These are phyloP conservation scores for Dothistroma septosporum DNA, from an alignment of 2,329 filamentous ascomycete genomes.

Conservation along the genomic window DNA sequence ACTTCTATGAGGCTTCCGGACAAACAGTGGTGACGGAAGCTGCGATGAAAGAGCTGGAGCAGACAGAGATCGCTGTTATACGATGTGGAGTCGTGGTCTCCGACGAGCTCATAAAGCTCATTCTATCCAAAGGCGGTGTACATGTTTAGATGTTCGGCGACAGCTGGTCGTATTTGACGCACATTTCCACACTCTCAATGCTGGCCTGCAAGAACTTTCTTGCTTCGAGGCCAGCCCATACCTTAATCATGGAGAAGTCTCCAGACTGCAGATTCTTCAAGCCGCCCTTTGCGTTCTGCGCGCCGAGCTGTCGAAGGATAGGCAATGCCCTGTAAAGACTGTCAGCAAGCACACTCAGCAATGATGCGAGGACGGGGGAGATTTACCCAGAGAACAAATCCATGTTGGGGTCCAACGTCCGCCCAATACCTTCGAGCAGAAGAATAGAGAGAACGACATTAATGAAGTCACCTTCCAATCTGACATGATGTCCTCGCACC, in stretches of 20 bases:
- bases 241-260: slow-evolving; percentile 67
- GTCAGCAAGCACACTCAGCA: slow-evolving; percentile 14
- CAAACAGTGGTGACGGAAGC: background rate
- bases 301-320: slow-evolving; percentile 81
- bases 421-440: slow-evolving; percentile 87
- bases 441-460: slow-evolving; percentile 96
- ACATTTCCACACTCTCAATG: slow-evolving; percentile 81
- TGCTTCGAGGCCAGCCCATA: slow-evolving; percentile 89
- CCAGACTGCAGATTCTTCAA: slow-evolving; percentile 44
- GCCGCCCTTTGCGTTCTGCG: slow-evolving; percentile 60
- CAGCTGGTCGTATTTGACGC: slow-evolving; percentile 84
- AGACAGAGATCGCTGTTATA: background rate
- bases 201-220: slow-evolving; percentile 85
- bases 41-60: background rate
- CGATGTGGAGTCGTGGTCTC: background rate
- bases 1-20: background rate
- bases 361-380: background rate
- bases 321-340: slow-evolving; percentile 67
- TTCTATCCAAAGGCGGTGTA: slow-evolving; percentile 3
- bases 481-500: slow-evolving; percentile 87
- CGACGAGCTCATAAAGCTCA: background rate
- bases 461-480: slow-evolving; percentile 94
- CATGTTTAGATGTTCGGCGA: slow-evolving; percentile 70
- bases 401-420: slow-evolving; percentile 77
- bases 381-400: slow-evolving; percentile 73